Percentiles rank a stretch among this genome's conserved stretches.
These are phyloP conservation scores for Colletotrichum nymphaeae DNA, from an alignment of 2,329 filamentous ascomycete species.

Conservation along the genomic window DNA sequence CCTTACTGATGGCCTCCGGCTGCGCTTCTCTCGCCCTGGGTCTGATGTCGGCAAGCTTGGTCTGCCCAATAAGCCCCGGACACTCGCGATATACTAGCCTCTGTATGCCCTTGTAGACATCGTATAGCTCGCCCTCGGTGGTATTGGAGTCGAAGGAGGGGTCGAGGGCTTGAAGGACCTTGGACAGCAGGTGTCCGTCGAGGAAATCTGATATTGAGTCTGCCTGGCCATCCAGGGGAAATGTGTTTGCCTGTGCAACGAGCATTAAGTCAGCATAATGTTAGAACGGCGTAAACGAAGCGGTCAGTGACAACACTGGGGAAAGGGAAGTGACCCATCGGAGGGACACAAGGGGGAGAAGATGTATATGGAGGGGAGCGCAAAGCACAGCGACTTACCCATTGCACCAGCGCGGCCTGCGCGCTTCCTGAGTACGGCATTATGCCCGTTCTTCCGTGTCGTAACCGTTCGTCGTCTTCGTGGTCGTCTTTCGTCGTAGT, in stretches of 20 bases:
- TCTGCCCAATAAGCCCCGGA: conserved; percentile 62
- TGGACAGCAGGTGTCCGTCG: conserved; percentile 65
- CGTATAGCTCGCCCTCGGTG: conserved; percentile 51
- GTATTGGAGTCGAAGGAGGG: conserved; percentile 58
- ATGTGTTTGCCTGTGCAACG: conserved; percentile 47
- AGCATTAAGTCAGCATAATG: conserved; percentile 16
- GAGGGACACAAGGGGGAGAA: background rate
- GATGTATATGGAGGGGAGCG: conserved; percentile 12
- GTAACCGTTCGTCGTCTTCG: conserved; percentile 2
- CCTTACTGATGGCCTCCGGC: conserved; percentile 64
- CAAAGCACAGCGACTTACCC: conserved; percentile 52
- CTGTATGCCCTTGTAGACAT: conserved; percentile 65
- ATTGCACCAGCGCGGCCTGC: conserved; percentile 67
- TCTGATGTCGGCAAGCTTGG: conserved; percentile 66
- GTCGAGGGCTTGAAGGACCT: conserved; percentile 69
- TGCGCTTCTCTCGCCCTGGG: conserved; percentile 68
- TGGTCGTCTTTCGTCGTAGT: conserved; percentile 2
- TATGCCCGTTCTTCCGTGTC: conserved; percentile 26
- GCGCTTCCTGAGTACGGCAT: conserved; percentile 57
- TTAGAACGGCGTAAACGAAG: conserved; percentile 22
- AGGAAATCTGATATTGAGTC: conserved; percentile 62
- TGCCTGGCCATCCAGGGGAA: conserved; percentile 57
- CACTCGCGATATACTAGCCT: conserved; percentile 67
- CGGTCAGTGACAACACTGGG: conserved; percentile 26
- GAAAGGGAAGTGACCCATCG: background rate